Evolutionary conservation across 345 rosid genomes (phyloP).

Genomic region (Arabidopsis thaliana): DNA sequence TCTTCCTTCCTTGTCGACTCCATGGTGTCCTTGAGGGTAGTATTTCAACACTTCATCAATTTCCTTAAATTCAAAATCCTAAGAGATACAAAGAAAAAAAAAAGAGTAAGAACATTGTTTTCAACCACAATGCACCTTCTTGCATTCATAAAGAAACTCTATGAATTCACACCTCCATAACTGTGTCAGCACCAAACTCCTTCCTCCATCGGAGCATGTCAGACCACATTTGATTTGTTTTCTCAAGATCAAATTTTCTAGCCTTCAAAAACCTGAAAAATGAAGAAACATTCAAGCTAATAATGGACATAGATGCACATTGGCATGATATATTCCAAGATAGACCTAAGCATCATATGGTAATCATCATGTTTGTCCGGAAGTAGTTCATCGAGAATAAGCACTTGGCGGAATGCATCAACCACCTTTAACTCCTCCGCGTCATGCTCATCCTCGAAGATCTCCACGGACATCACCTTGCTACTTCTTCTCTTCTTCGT

Average conservation of each 20-base stretch:
- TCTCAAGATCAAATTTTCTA: slow-evolving; percentile 80
- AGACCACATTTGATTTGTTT: slow-evolving; percentile 88
- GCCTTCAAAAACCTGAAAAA: slow-evolving; percentile 80
- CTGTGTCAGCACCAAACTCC: slow-evolving; percentile 70
- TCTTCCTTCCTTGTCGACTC: slow-evolving; percentile 82
- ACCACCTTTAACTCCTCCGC: slow-evolving; percentile 68
- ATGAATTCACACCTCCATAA: slow-evolving; percentile 58
- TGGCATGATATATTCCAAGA: slow-evolving; percentile 45
- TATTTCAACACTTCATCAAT: slow-evolving; percentile 58
- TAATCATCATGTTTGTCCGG: slow-evolving; percentile 82
- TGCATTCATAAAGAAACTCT: neutral
- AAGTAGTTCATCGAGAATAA: slow-evolving; percentile 67
- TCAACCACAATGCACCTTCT: neutral
- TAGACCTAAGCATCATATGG: slow-evolving; percentile 81
- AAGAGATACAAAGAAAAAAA: slow-evolving; percentile 17
- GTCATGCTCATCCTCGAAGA: slow-evolving; percentile 62
- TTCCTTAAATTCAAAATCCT: slow-evolving; percentile 83
- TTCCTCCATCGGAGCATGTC: slow-evolving; percentile 90
- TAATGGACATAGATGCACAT: neutral
- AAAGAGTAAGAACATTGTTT: neutral
- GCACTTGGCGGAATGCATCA: slow-evolving; percentile 78
- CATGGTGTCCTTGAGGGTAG: slow-evolving; percentile 94
- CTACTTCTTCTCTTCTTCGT: slow-evolving; percentile 71
- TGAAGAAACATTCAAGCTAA: neutral
- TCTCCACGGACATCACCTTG: slow-evolving; percentile 66